Evolutionary conservation across 768 basidiomycete genomes (phyloP), one percentile per base, ranked within the genome.

Genomic region (Amanita fuliginea): DNA sequence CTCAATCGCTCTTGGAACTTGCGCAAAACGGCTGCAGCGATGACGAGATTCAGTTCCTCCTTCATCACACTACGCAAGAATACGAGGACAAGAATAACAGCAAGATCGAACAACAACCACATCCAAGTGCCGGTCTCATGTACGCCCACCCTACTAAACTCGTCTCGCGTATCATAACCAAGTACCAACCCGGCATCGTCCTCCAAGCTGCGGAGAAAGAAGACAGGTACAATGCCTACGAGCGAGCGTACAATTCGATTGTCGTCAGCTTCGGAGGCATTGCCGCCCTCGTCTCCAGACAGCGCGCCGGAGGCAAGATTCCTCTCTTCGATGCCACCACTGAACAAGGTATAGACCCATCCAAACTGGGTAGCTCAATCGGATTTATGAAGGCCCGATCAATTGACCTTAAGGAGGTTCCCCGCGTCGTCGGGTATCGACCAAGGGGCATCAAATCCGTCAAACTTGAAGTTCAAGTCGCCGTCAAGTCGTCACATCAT

Each of bases 51-150:
- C 41, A 42, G 6, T 71, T 71, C 64, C 60, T 71, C 42, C 56
- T 54, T 19, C 19, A 51, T 36, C 57, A 58, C 26, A 54, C 48
- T 21, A 36, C 42, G 30, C 49, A 58, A 28, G 55, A 55, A 41
- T 55, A 58, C 50, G 46, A 55, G 37, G 54, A 61, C 41, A 54
- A 51, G 41, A 51, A 44, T 16, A 60, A 46, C 50, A 60, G 36
- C 47, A 62, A 57, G 35, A 80, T 90, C 53, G 77, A 80, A 52
- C 80, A 75, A 37, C 70, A 76, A 49, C 85, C 85, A 0, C 88
- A 90, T 55, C 71, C 65, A 22, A 70, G 64, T 33, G 86, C 72
- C 34, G 88, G 76, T 3, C 69, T 89, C 36, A 65, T 68, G 40
- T 91, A 90, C 61, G 62, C 76, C 2, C 66, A 69, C 35, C 70